Base-by-base conservation (phyloP, 257 asterid species). In the Lycium barbarum region DNA sequence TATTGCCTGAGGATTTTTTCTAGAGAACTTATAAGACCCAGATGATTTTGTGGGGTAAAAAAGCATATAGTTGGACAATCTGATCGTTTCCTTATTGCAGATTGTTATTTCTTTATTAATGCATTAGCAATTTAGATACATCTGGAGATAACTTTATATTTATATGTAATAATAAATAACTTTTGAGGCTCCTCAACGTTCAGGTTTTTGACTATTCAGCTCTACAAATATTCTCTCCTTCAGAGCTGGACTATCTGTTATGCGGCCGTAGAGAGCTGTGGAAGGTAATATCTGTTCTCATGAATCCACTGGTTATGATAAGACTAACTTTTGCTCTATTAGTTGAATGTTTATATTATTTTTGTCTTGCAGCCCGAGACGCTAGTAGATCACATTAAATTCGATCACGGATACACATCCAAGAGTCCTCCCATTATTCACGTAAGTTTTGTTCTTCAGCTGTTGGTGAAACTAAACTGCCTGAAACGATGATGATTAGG, bases 251-350 rank as follows among this genome's bases (percentile, higher is more conserved):
- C 90, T 88, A 93, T 85, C 91, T 96, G 81, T 94, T 96, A 57
- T 95, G 99, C 82, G 99, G 99, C 78, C 98, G 97, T 78, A 88
- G 97, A 87, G 99, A 95, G 92, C 78, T 93, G 80, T 96, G 99
- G 99, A 93, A 93, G 99, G 99, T 96, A 86, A 84, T 79, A 54
- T 78, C 43, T 85, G 63, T 67, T 61, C 43, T 58, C 58, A 26
- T 81, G 38, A 63, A 81, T 57, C 22, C 22, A 18, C 74, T 11
- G n/a, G 22, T 61, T n/a, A 13, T 81, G 12, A 61, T 38, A 47
- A 73, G 73, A 62, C 57, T 33, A 12, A 40, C 17, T 40, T 81
- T 7, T 81, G 59, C 58, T 59, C 4, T 14, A 61, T 81, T 59
- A 58, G 35, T 11, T 38, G 40, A 61, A 58, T 53, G 43, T 33